phyloP scores from a whole-genome alignment of 2,329 filamentous ascomycete species.

The Sphaerostilbella broomeana region DNA sequence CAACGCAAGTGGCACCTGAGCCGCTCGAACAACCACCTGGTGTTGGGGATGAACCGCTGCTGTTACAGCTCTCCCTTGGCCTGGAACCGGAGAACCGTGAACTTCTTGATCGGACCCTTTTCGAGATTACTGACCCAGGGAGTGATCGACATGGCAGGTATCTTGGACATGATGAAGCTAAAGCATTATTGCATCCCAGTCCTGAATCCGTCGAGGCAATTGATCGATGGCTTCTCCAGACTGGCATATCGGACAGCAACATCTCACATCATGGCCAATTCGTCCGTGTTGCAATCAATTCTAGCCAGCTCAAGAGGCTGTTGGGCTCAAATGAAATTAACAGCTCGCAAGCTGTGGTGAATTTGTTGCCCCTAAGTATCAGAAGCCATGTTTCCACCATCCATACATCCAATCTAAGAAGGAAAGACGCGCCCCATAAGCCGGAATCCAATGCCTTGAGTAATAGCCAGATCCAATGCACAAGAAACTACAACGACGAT shows the following conservation, averaged over 20 bases:
- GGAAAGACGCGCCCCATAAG: too few species aligned
- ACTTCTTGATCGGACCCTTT: constrained; percentile 36
- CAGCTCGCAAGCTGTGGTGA: background rate
- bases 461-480: too few species aligned
- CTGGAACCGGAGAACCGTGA: constrained; percentile 20
- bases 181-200: constrained; percentile 40
- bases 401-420: too few species aligned
- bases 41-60: background rate
- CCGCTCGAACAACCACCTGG: constrained; percentile 14
- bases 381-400: constrained; percentile 3
- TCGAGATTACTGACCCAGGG: constrained; percentile 43
- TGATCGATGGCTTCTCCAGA: constrained; percentile 38
- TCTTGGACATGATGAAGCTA: constrained; percentile 42
- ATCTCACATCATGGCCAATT: constrained; percentile 31
- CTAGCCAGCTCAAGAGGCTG: too few species aligned
- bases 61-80: constrained; percentile 24
- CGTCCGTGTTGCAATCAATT: constrained; percentile 37
- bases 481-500: too few species aligned
- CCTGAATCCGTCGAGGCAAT: constrained; percentile 33
- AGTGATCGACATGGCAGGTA: constrained; percentile 42
- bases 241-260: constrained; percentile 30
- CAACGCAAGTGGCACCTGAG: too few species aligned
- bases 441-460: too few species aligned
- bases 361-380: background rate
- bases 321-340: background rate